phyloP scores from a whole-genome alignment of 176 grass and related monocot species.

The Elymus sibiricus region DNA sequence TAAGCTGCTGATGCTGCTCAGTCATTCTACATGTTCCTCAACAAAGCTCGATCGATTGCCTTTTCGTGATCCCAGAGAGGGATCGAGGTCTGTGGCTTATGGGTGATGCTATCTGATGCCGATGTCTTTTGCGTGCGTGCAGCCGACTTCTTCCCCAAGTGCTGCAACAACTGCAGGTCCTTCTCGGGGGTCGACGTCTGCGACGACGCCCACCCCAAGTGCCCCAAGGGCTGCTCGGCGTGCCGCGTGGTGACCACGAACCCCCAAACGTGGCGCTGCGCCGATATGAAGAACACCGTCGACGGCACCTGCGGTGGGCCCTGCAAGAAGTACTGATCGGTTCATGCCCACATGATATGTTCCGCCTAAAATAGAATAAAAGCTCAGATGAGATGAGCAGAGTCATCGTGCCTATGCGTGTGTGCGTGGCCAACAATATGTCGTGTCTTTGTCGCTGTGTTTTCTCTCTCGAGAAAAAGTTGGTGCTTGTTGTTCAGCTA shows the following conservation, averaged over 20 bases:
- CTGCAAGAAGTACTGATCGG: not conserved
- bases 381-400: not conserved
- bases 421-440: not conserved
- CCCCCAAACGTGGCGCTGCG: not conserved
- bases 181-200: not conserved
- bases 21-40: not conserved
- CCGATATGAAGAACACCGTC: not conserved
- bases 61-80: not conserved
- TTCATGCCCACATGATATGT: not conserved
- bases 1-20: not conserved
- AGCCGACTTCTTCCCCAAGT: not conserved
- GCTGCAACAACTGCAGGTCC: conserved; percentile 8
- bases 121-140: not conserved
- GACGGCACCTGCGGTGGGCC: not conserved
- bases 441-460: not conserved
- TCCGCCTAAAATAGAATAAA: not conserved
- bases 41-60: not conserved
- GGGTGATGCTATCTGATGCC: not conserved
- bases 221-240: not conserved
- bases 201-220: not conserved
- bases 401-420: not conserved
- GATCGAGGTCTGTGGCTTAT: not conserved
- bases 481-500: not conserved
- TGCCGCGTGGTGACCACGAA: not conserved
- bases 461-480: not conserved